A percentile compares a stretch with the other conserved stretches of the same genome.
phyloP scores from a whole-genome alignment of 2,329 filamentous ascomycete genomes.

The Sporothrix schenckii region DNA sequence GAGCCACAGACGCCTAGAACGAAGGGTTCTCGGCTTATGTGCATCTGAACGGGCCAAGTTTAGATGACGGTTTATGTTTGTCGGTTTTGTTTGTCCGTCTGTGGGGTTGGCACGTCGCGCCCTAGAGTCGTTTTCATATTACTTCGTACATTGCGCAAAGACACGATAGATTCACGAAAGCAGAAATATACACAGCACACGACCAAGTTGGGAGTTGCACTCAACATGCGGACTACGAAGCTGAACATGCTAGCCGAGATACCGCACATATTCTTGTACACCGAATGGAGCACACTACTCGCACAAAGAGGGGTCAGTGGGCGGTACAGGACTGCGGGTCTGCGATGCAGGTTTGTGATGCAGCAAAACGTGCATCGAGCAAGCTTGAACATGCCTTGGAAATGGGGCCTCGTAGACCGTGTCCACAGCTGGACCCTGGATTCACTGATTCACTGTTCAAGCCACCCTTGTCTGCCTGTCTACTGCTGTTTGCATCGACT shows the following conservation, averaged over 20 bases:
- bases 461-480: too few relatives aligned
- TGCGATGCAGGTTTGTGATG: constrained; percentile 9
- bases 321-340: too few relatives aligned
- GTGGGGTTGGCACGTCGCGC: background rate
- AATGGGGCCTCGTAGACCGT: background rate
- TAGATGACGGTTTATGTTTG: background rate
- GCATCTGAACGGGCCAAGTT: background rate
- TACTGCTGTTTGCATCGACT: too few relatives aligned
- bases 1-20: background rate
- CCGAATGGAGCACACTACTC: background rate
- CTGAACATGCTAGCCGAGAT: too few relatives aligned
- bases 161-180: constrained; percentile 26
- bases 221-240: background rate
- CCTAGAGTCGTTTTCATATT: background rate
- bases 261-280: background rate
- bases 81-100: background rate
- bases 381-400: background rate
- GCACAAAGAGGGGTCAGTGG: background rate
- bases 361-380: background rate
- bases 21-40: background rate
- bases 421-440: constrained; percentile 15
- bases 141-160: constrained; percentile 20
- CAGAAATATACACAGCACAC: constrained; percentile 13
- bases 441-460: background rate
- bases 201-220: background rate